A percentile compares a stretch with the other conserved stretches of the same genome.
These are phyloP conservation scores for Jimgerdemannia flammicorona DNA, from an alignment of 192 early-diverging fungal species.

Conservation along the genomic window DNA sequence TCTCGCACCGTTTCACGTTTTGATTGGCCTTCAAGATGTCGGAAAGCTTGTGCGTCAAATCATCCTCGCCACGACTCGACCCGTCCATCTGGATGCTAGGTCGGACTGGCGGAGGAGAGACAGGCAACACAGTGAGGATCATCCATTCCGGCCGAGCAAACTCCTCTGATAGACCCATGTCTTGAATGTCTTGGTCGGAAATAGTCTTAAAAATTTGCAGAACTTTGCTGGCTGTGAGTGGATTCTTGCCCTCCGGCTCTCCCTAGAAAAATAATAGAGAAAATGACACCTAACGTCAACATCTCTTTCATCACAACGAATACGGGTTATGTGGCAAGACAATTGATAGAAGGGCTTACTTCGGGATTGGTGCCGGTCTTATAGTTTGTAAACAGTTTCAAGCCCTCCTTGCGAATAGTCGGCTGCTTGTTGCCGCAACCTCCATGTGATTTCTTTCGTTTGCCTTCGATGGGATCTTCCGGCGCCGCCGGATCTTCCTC, in stretches of 20 bases:
- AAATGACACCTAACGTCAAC: not conserved
- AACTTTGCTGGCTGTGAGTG: conserved; percentile 71
- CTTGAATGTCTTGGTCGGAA: conserved; percentile 75
- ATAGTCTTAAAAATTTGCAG: conserved; percentile 84
- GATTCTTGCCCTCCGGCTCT: conserved; percentile 54
- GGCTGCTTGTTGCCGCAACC: conserved; percentile 88
- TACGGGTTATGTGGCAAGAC: not conserved
- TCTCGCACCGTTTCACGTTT: conserved; percentile 71
- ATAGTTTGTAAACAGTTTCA: conserved; percentile 60
- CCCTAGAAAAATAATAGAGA: conserved; percentile 23
- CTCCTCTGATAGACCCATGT: conserved; percentile 85
- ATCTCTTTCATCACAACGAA: no score
- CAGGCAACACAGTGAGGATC: conserved; percentile 90
- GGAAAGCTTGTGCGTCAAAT: conserved; percentile 92
- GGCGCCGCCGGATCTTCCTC: conserved; percentile 33
- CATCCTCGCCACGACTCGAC: conserved; percentile 85
- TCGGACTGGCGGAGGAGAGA: conserved; percentile 94
- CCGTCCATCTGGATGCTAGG: conserved; percentile 96
- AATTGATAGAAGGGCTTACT: not conserved
- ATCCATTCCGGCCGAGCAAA: conserved; percentile 99
- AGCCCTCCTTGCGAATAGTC: conserved; percentile 72
- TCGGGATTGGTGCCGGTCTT: conserved; percentile 24
- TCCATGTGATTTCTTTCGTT: conserved; percentile 67
- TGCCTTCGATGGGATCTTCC: conserved; percentile 37
- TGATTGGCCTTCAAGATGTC: conserved; percentile 94